phyloP scores from a whole-genome alignment of 768 basidiomycete genomes.

The Leccinellum luteum region DNA sequence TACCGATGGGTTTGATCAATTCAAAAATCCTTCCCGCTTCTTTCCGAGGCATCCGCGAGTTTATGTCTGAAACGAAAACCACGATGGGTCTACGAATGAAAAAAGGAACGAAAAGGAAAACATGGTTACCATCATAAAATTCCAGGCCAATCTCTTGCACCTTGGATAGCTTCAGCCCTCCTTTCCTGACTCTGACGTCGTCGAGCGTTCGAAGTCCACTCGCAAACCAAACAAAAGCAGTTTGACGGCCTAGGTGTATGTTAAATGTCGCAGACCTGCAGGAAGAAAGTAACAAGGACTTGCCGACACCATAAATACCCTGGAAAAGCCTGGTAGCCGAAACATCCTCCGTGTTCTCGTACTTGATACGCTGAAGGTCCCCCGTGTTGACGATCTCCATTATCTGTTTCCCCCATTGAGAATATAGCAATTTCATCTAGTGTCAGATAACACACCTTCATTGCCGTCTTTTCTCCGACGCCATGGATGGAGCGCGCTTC shows the following conservation, averaged over 20 bases:
- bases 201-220: slow-evolving; percentile 76
- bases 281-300: slow-evolving; percentile 22
- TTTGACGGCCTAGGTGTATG: slow-evolving; percentile 48
- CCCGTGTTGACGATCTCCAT: slow-evolving; percentile 81
- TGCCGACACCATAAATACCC: slow-evolving; percentile 87
- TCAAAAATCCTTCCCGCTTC: slow-evolving; percentile 77
- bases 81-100: not conserved
- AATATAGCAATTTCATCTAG: not conserved
- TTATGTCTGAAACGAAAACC: slow-evolving; percentile 60
- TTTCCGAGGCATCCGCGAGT: slow-evolving; percentile 76
- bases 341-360: slow-evolving; percentile 66
- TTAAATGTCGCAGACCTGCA: not conserved
- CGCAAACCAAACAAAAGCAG: slow-evolving; percentile 71
- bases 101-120: not conserved
- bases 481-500: slow-evolving; percentile 62
- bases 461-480: slow-evolving; percentile 72
- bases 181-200: slow-evolving; percentile 61
- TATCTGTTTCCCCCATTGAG: slow-evolving; percentile 47
- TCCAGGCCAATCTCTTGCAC: slow-evolving; percentile 66
- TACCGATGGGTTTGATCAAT: slow-evolving; percentile 69
- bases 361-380: slow-evolving; percentile 60
- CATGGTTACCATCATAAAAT: slow-evolving; percentile 61
- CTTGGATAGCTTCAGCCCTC: slow-evolving; percentile 55
- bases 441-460: slow-evolving; percentile 49
- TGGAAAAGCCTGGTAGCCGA: slow-evolving; percentile 56